Conservation (phyloP, 768 basidiomycete species). For the Boletales sp. region DNA sequence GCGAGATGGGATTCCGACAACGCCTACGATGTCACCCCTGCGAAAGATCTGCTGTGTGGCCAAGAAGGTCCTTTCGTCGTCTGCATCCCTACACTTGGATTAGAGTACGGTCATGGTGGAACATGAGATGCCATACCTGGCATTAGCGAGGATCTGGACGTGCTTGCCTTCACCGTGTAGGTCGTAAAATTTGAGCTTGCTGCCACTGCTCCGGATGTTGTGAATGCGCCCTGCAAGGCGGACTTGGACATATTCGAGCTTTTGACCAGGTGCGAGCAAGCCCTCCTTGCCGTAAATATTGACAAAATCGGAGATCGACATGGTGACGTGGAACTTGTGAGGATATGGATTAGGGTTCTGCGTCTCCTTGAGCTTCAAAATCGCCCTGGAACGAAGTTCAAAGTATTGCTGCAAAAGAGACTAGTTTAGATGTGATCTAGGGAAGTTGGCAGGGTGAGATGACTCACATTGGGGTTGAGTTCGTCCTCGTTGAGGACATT, state of each 20-base stretch:
- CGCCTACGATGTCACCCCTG: conserved; percentile 95
- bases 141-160: conserved; percentile 94
- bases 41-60: conserved; percentile 81
- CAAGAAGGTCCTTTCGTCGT: conserved; percentile 60
- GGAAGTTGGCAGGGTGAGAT: conserved; percentile 9
- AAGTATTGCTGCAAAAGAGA: conserved; percentile 79
- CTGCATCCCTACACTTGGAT: conserved; percentile 46
- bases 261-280: conserved; percentile 61
- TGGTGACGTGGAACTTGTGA: conserved; percentile 94
- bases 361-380: conserved; percentile 79
- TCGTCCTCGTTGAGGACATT: conserved; percentile 66
- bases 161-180: conserved; percentile 88
- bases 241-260: conserved; percentile 55
- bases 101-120: not conserved
- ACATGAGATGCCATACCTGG: conserved; percentile 48
- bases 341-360: conserved; percentile 94
- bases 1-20: conserved; percentile 82
- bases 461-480: conserved; percentile 83
- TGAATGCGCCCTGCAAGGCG: conserved; percentile 88
- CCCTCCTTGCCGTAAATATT: conserved; percentile 69
- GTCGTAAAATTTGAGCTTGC: conserved; percentile 93
- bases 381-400: conserved; percentile 86
- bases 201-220: conserved; percentile 77
- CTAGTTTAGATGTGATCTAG: not conserved
- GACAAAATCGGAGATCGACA: conserved; percentile 73